Base-by-base conservation (phyloP, 163 green algal genomes). In the Chlamydomonas reinhardtii region DNA sequence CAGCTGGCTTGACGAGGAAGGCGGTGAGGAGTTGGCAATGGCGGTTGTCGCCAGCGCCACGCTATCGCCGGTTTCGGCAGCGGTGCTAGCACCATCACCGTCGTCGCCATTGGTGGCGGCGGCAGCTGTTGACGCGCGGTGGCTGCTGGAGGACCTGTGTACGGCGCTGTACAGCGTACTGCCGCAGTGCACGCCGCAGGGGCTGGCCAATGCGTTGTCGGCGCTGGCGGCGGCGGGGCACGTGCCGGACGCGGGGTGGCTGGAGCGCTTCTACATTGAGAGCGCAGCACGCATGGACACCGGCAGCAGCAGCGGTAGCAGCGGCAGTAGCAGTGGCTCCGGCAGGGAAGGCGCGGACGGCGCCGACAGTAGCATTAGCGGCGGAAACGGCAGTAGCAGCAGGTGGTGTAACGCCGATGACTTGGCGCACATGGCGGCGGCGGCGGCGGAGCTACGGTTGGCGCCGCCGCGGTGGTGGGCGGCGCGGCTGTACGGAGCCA, bases 161-260 rank as follows among this genome's bases (percentile, higher is more conserved):
- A 37, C 69, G 24, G 69, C 80, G 27, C 34, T 79, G 70, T 86
- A 86, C 80, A 59, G 56, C 35, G 20, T 73, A 16, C 35, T 86
- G 56, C 56, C 80, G 15, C 54, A 86, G 15, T 86, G 69, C 56
- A 73, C 29, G 48, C 80, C 80, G 35, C 80, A 86, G 80, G 80
- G 48, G 20, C 70, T 86, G 8, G 56, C 80, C 35, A 86, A 86
- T 20, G 70, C 73, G 32, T 54, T 86, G 16, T 86, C 80, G 25
- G 80, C 80, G 35, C 80, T 86, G 31, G 80, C 69, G 69, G 80
- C 56, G 35, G n/a, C 19, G 29, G 5, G 56, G 35, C 54, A 66
- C 37, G 15, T 27, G 27, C 80, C 80, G 5, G 54, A 64, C 15
- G 70, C 27, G 3, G 80, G 35, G 27, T 86, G 80, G 80, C 56